These are phyloP conservation scores for Nicotiana tomentosiformis DNA, from an alignment of 257 asterid genomes.

Conservation along the genomic window DNA sequence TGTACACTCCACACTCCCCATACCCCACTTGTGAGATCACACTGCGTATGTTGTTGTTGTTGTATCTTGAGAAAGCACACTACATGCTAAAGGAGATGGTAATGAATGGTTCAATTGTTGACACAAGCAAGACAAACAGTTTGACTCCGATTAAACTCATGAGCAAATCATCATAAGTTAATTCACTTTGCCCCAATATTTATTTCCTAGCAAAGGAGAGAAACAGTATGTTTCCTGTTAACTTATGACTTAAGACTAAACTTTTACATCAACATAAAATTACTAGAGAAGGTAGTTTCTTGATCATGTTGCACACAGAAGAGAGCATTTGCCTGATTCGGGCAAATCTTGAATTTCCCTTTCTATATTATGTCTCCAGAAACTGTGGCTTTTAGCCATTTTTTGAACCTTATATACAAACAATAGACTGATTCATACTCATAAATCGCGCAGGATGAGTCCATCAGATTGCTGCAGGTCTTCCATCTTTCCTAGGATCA, in stretches of 20 bases:
- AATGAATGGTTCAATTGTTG: conserved; percentile 27
- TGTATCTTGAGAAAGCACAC: too few species aligned
- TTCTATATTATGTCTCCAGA: too few species aligned
- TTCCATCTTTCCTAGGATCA: conserved; percentile 90
- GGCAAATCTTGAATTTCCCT: not conserved
- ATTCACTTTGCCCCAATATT: not conserved
- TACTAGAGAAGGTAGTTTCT: not conserved
- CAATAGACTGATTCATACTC: not conserved
- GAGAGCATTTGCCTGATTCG: not conserved
- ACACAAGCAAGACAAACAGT: conserved; percentile 9
- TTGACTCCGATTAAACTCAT: not conserved
- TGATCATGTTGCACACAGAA: not conserved
- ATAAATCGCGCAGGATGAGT: not conserved
- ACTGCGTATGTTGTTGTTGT: too few species aligned
- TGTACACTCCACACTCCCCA: too few species aligned
- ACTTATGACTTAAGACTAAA: not conserved
- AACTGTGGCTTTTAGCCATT: not conserved
- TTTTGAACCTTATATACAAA: not conserved
- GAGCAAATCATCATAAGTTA: not conserved
- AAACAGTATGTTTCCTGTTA: not conserved
- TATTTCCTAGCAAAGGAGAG: too few species aligned
- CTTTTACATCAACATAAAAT: not conserved
- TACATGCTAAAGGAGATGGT: not conserved
- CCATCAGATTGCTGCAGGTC: conserved; percentile 72
- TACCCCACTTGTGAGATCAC: too few species aligned